Conservation (phyloP, 768 basidiomycete genomes). For the Boletus pseudo-olivaceus region DNA sequence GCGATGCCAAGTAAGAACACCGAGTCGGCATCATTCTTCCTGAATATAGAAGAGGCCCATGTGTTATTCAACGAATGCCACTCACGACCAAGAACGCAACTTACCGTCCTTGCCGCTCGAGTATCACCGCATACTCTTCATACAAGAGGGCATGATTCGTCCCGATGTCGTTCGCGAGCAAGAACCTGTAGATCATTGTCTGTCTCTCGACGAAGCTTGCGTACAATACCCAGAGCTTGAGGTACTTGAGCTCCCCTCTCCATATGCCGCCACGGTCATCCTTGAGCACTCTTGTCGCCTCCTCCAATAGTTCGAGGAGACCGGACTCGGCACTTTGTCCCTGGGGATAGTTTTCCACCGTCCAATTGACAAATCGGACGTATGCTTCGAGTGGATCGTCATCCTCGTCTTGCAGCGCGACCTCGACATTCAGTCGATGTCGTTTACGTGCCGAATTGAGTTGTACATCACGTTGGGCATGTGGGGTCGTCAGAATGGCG, state of each 20-base stretch:
- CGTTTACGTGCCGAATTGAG: conserved; percentile 62
- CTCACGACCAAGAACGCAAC: conserved; percentile 30
- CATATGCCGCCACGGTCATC: conserved; percentile 72
- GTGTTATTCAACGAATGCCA: conserved; percentile 26
- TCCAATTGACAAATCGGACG: conserved; percentile 85
- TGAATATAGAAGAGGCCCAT: conserved; percentile 28
- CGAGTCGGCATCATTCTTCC: conserved; percentile 86
- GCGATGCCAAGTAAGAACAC: conserved; percentile 87
- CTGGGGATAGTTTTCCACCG: conserved; percentile 90
- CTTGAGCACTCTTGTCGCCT: conserved; percentile 83
- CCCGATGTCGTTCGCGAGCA: conserved; percentile 90
- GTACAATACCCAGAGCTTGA: conserved; percentile 93
- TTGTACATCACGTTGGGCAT: conserved; percentile 69
- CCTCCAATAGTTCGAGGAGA: conserved; percentile 88
- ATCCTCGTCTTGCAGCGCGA: conserved; percentile 71
- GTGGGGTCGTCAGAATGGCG: conserved; percentile 69
- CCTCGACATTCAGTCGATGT: conserved; percentile 67
- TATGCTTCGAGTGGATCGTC: conserved; percentile 85
- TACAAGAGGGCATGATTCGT: conserved; percentile 78
- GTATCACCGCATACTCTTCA: conserved; percentile 84
- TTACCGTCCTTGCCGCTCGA: conserved; percentile 82
- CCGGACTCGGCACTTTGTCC: conserved; percentile 87
- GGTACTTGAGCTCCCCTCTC: conserved; percentile 77
- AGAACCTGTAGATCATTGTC: conserved; percentile 82
- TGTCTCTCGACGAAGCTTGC: conserved; percentile 90